A percentile compares a stretch with the other conserved stretches of the same genome.
phyloP scores from a whole-genome alignment of 345 rosid genomes.

The Citrus hindsii region DNA sequence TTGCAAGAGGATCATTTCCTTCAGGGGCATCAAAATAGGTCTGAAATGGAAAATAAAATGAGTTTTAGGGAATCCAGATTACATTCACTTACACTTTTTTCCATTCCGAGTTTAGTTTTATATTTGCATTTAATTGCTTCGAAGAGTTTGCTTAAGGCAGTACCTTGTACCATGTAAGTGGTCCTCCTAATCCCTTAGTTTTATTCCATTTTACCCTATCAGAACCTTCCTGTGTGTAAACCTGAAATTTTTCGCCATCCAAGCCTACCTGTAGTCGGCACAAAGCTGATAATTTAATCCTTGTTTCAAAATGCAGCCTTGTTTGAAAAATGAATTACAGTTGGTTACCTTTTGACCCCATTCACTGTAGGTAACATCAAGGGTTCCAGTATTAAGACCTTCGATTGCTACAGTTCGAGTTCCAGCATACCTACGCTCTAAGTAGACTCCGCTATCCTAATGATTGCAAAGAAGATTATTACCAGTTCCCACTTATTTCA shows the following conservation, averaged over 20 bases:
- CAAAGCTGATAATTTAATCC: not conserved
- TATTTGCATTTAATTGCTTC: not conserved
- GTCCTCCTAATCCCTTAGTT: slow-evolving; percentile 17
- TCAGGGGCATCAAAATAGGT: slow-evolving; percentile 36
- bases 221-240: slow-evolving; percentile 28
- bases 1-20: slow-evolving; percentile 39
- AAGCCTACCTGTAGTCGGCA: slow-evolving; percentile 30
- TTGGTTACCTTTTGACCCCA: slow-evolving; percentile 46
- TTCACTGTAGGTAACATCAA: slow-evolving; percentile 36
- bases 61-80: not conserved
- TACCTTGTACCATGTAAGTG: slow-evolving; percentile 53
- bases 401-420: slow-evolving; percentile 29
- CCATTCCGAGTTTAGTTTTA: too few species aligned
- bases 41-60: slow-evolving; percentile 17
- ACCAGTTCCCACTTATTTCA: not conserved
- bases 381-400: slow-evolving; percentile 47
- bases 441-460: slow-evolving; percentile 46
- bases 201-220: slow-evolving; percentile 29
- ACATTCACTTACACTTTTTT: not conserved
- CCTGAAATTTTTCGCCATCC: slow-evolving; percentile 28
- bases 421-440: slow-evolving; percentile 44
- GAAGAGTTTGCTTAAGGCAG: not conserved
- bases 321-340: not conserved
- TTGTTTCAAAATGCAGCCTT: not conserved
- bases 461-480: not conserved